phyloP scores from a whole-genome alignment of 1,139 yeast species.

The Scheffersomyces cryptocercus region DNA sequence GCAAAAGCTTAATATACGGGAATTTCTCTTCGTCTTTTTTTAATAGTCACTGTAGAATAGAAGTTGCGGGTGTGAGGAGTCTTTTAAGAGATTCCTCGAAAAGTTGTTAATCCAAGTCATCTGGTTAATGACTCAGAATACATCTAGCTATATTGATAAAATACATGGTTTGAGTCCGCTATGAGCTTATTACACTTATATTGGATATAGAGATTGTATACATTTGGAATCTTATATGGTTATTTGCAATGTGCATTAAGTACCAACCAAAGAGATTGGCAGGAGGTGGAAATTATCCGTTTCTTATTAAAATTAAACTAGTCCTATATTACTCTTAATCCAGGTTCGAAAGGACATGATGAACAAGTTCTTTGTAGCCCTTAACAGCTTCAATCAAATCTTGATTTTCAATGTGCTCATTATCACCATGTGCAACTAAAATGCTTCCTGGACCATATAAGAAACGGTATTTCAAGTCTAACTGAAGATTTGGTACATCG shows the following conservation, averaged over 20 bases:
- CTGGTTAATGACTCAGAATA: slow-evolving; percentile 15
- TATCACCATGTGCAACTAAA: slow-evolving; percentile 63
- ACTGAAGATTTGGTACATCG: slow-evolving; percentile 57
- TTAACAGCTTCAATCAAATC: slow-evolving; percentile 55
- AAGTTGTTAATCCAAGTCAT: slow-evolving; percentile 6
- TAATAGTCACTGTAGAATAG: not conserved
- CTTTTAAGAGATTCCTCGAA: not conserved
- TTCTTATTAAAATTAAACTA: too few relatives aligned
- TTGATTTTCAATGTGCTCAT: slow-evolving; percentile 53
- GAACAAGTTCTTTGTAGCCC: slow-evolving; percentile 56
- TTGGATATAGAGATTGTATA: slow-evolving; percentile 59
- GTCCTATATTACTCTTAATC: not conserved
- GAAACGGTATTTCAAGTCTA: slow-evolving; percentile 42
- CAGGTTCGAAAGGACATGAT: slow-evolving; percentile 14
- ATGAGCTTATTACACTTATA: slow-evolving; percentile 32
- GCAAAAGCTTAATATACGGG: too few relatives aligned
- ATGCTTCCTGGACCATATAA: slow-evolving; percentile 73
- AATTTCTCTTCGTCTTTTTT: too few relatives aligned
- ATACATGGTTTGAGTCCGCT: slow-evolving; percentile 61
- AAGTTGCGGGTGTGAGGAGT: slow-evolving; percentile 12
- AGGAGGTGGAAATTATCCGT: not conserved
- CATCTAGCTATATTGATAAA: slow-evolving; percentile 34
- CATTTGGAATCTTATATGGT: slow-evolving; percentile 19
- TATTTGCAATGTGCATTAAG: not conserved
- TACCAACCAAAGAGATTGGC: not conserved